These are phyloP conservation scores for Phanerochaete carnosa DNA, from an alignment of 768 basidiomycete species.

Conservation along the genomic window DNA sequence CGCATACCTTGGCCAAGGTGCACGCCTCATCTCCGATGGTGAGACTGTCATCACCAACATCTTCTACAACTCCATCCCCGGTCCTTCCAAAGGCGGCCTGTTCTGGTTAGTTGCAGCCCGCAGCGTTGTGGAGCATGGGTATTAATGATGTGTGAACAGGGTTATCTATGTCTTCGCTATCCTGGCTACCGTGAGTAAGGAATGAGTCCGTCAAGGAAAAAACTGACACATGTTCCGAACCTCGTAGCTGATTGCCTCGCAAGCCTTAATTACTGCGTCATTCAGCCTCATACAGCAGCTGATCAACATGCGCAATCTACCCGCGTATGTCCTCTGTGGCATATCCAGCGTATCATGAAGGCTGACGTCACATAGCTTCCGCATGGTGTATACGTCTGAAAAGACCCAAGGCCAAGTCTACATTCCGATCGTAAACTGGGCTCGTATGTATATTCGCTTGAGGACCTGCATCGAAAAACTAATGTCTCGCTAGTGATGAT, in stretches of 20 bases:
- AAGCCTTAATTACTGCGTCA: constrained; percentile 68
- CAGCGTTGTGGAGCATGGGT: background rate
- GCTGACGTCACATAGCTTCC: constrained; percentile 27
- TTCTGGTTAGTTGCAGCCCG: constrained; percentile 45
- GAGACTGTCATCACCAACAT: constrained; percentile 47
- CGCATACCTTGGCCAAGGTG: constrained; percentile 74
- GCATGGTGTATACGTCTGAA: constrained; percentile 60
- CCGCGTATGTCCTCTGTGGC: constrained; percentile 30
- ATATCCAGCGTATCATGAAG: background rate
- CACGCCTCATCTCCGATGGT: constrained; percentile 51
- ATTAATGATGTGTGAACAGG: constrained; percentile 28
- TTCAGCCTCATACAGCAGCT: constrained; percentile 64
- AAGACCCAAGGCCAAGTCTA: constrained; percentile 63
- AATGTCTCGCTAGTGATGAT: constrained; percentile 37
- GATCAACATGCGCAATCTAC: constrained; percentile 57
- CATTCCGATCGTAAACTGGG: constrained; percentile 61
- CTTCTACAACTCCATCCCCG: constrained; percentile 67
- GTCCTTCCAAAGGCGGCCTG: constrained; percentile 44
- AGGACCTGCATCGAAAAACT: background rate
- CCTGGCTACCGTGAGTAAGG: constrained; percentile 51
- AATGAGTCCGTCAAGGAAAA: background rate
- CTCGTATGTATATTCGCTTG: constrained; percentile 23
- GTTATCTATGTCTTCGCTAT: constrained; percentile 60
- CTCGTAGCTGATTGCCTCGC: constrained; percentile 53
- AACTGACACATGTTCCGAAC: constrained; percentile 1